phyloP scores from a whole-genome alignment of 2,329 filamentous ascomycete genomes.

The Claviceps monticola region DNA sequence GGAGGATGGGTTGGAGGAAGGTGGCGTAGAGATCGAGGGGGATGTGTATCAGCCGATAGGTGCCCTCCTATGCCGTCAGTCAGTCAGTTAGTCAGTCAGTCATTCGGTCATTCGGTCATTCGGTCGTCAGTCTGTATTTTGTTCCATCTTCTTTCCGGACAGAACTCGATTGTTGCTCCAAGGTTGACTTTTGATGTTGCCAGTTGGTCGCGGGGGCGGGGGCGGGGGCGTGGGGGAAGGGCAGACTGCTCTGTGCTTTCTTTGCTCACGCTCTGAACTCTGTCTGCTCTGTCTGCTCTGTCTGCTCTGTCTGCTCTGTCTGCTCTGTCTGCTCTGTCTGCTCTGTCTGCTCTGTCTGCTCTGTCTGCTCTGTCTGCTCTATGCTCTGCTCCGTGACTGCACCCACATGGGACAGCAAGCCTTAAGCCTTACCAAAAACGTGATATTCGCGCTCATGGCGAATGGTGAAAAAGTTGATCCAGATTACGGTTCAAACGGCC shows the following conservation, averaged over 20 bases:
- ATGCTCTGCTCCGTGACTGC: too few relatives aligned
- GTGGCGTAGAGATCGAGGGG: slow-evolving; percentile 63
- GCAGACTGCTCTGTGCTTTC: neutral
- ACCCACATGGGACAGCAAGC: neutral
- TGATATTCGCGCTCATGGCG: slow-evolving; percentile 43
- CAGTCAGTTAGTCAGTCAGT: too few relatives aligned
- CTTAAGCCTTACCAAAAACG: slow-evolving; percentile 32
- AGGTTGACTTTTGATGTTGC: neutral
- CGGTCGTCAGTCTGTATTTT: neutral
- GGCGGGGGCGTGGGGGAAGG: too few relatives aligned
- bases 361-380: too few relatives aligned
- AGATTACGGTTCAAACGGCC: neutral
- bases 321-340: too few relatives aligned
- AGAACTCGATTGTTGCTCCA: too few relatives aligned
- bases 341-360: too few relatives aligned
- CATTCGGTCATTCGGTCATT: too few relatives aligned
- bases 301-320: too few relatives aligned
- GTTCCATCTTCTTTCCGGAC: neutral
- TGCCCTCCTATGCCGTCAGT: slow-evolving; percentile 51
- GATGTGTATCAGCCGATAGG: slow-evolving; percentile 80
- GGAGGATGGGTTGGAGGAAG: slow-evolving; percentile 78
- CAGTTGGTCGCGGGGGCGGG: neutral
- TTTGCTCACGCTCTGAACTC: neutral
- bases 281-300: too few relatives aligned
- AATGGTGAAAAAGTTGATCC: neutral